Base-by-base conservation (phyloP, 768 basidiomycete species). In the Pisolithus orientalis region DNA sequence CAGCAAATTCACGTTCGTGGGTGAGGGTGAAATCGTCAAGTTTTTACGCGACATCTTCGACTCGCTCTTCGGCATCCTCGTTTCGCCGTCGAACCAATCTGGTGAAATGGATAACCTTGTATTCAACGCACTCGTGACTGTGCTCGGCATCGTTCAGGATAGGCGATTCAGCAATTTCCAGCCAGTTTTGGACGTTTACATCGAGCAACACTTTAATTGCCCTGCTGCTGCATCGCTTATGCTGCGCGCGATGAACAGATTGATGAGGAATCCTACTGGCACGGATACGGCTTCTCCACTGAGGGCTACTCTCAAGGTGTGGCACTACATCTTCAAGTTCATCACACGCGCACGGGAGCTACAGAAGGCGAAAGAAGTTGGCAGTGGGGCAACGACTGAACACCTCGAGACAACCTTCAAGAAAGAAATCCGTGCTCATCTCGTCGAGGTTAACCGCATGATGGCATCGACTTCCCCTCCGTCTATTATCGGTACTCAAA, bases 291-390 rank as follows among this genome's bases (percentile, higher is more conserved):
- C 88, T 0, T 84, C 87, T 16, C 79, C 82, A 5, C 77, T 97
- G 51, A 84, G 94, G 32, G 84, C 91, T 10, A 89, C 94, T 14
- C 75, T 98, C 54, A 97, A 97, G 67, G 95, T 97, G 29, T 95
- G 93, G 93, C 88, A 93, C 62, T 92, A 94, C 63, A 84, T 98
- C 59, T 91, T 97, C 81, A 90, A 90, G 65, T 91, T 98, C 69
- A 88, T 96, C 62, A 83, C 89, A 14, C 80, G 90, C n/a, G 86
- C 94, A 2, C 76, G 94, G 34, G 91, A 93, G 61, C 66, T 95
- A 43, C 94, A 95, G 66, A 90, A 90, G 66, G 74, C 76, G 6
- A 86, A 85, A 62, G 90, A 93, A 53, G 65, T 85, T 24, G 85
- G 85, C 0, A 84, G 84, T 10, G 89, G 85, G 10, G 83, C 87